Percentiles rank a stretch among this genome's conserved stretches.
These are phyloP conservation scores for Lactarius sanguifluus DNA, from an alignment of 768 basidiomycete species.

Conservation along the genomic window DNA sequence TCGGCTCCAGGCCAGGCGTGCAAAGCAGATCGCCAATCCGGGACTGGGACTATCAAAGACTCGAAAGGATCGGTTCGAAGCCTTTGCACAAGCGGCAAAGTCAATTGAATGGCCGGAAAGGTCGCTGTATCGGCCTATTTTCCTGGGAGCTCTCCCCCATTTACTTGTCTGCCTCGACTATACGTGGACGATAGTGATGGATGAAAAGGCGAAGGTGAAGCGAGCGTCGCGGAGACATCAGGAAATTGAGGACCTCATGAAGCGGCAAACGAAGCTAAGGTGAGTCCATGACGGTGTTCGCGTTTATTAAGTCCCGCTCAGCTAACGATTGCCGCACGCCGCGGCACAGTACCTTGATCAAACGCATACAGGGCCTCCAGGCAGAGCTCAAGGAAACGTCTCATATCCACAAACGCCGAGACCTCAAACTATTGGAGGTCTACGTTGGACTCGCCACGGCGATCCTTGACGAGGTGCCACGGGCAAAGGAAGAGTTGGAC, in stretches of 20 bases:
- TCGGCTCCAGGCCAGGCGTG: constrained; percentile 11
- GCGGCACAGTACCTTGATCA: not conserved
- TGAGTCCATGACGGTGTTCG: not conserved
- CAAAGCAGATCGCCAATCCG: constrained; percentile 9
- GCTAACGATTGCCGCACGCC: not conserved
- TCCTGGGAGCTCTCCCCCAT: constrained; percentile 28
- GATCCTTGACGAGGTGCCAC: constrained; percentile 8
- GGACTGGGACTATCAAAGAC: constrained; percentile 19
- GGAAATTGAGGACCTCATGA: constrained; percentile 24
- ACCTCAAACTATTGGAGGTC: constrained; percentile 8
- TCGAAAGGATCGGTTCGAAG: constrained; percentile 18
- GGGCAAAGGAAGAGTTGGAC: constrained; percentile 13
- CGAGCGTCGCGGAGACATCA: constrained; percentile 15
- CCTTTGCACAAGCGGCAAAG: constrained; percentile 7
- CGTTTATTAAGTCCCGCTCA: no score
- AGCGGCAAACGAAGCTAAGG: constrained; percentile 17
- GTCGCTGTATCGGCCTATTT: constrained; percentile 25
- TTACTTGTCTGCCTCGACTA: constrained; percentile 22
- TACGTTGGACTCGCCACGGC: not conserved
- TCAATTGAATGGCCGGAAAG: constrained; percentile 14
- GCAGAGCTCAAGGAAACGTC: constrained; percentile 7
- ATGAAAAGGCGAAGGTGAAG: constrained; percentile 23
- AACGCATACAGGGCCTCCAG: constrained; percentile 10
- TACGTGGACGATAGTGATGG: constrained; percentile 2
- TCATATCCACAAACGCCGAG: constrained; percentile 6